A percentile compares a stretch with the other conserved stretches of the same genome.
Evolutionary conservation across 331 rosid genomes (phyloP).

Genomic region (Malus hybrid): DNA sequence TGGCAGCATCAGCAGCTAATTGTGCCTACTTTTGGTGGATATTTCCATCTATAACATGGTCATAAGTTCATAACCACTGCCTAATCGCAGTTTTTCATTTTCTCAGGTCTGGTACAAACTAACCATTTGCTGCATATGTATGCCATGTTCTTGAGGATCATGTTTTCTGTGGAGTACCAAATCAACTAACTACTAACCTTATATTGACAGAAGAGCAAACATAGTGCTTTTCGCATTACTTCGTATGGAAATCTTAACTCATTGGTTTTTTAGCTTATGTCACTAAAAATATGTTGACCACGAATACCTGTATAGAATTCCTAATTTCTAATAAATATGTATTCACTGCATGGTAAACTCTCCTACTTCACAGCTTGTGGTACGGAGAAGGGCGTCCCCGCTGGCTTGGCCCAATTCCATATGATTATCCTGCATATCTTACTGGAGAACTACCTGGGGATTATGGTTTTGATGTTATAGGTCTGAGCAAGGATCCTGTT

Average conservation of each 20-base stretch:
- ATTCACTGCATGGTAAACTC: constrained; percentile 2
- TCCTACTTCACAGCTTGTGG: constrained; percentile 54
- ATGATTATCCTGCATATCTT: constrained; percentile 72
- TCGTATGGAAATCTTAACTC: background rate
- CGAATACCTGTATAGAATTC: background rate
- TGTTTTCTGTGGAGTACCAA: background rate
- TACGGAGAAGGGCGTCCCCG: constrained; percentile 82
- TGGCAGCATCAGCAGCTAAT: no score
- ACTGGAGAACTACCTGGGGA: constrained; percentile 89
- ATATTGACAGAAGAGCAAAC: background rate
- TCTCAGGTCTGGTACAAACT: no score
- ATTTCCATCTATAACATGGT: no score
- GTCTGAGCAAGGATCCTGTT: constrained; percentile 65
- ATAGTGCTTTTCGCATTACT: background rate
- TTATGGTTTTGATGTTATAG: constrained; percentile 82
- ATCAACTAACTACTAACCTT: background rate
- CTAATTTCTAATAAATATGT: background rate
- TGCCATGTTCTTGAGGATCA: background rate
- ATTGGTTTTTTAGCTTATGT: no score
- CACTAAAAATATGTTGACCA: no score
- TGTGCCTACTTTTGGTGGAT: no score
- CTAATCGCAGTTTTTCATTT: no score
- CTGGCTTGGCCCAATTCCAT: constrained; percentile 95
- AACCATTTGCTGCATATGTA: background rate
- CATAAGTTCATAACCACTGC: no score